phyloP scores from a whole-genome alignment of 805 yeast species.

The Ogataea methanolica region DNA sequence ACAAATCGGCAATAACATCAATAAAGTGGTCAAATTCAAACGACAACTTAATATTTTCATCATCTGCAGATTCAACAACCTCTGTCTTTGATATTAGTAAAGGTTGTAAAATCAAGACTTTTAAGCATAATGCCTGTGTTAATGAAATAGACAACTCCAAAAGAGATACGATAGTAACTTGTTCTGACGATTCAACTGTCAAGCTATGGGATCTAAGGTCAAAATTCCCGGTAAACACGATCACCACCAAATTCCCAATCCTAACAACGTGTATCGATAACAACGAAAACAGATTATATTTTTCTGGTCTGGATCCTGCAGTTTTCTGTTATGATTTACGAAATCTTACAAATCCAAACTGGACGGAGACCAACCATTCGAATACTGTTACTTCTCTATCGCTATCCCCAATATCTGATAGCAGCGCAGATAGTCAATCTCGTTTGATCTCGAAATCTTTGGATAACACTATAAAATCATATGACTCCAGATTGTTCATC shows the following conservation, averaged over 20 bases:
- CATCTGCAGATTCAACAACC: conserved; percentile 59
- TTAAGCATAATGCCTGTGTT: conserved; percentile 35
- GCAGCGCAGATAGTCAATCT: conserved; percentile 33
- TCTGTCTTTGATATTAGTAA: conserved; percentile 60
- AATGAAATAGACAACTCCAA: conserved; percentile 45
- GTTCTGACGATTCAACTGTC: conserved; percentile 61
- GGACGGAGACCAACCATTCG: conserved; percentile 40
- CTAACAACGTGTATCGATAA: conserved; percentile 41
- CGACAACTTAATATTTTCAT: conserved; percentile 39
- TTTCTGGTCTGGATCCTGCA: conserved; percentile 66
- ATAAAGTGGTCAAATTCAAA: conserved; percentile 47
- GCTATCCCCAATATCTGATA: conserved; percentile 15
- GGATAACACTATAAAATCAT: conserved; percentile 53
- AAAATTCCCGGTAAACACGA: conserved; percentile 34
- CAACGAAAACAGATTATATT: conserved; percentile 41
- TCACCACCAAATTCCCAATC: conserved; percentile 48
- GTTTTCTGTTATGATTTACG: conserved; percentile 58
- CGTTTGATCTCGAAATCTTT: conserved; percentile 45
- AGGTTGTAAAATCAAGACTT: conserved; percentile 51
- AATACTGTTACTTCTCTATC: conserved; percentile 56
- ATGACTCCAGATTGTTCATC: conserved; percentile 42
- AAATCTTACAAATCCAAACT: conserved; percentile 34
- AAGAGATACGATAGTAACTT: conserved; percentile 39
- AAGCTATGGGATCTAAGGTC: conserved; percentile 63
- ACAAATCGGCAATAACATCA: conserved; percentile 61